Evolutionary conservation across 192 early-diverging fungal species (phyloP), one percentile per base, ranked within the genome.

Genomic region (Kappamyces sp.): DNA sequence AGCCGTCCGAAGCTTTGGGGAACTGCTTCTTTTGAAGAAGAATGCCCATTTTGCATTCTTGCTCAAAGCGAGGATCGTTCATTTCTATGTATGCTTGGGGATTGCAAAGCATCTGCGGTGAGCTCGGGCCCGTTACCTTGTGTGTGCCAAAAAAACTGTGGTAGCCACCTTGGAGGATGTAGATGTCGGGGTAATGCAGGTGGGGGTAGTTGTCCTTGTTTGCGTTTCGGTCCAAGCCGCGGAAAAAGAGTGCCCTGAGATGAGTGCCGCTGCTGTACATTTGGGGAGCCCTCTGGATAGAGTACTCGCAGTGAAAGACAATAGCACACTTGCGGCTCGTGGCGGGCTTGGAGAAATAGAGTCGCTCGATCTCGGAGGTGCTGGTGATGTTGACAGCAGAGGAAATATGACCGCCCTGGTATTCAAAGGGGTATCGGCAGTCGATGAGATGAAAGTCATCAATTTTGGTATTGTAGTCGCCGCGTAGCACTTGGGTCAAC

Each of bases 221-320:
- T 49, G 76, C 61, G 13, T 80, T 73, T 47, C 91, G 79, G 67
- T 93, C 91, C 42, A 80, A 76, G 10, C 76, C 84, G 47, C 91
- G 78, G 48, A 93, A 68, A 54, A 84, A 77, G 41, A 80, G 72
- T 5, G 90, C 91, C 80, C 84, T 69, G 46, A 9, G 5, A 31
- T 7, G 15, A 44, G 9, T 34, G 64, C 33, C 6, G 5, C 46
- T 7, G 5, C 2, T 49, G 35, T 43, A 86, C 89, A 93, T 89
- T 51, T 79, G 75, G 1, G 91, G 91, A 8, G 84, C 91, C 0
- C 91, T 72, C 58, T 91, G 84, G 23, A 76, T 72, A 15, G 86
- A 88, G 60, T 87, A 93, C 73, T 93, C 91, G 74, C 91, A 93
- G 66, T 92, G 90, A 61, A 93, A 85, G 12, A 93, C 74, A 4